These are phyloP conservation scores for Trichoderma oligosporum DNA, from an alignment of 2,329 filamentous ascomycete species.

Conservation along the genomic window DNA sequence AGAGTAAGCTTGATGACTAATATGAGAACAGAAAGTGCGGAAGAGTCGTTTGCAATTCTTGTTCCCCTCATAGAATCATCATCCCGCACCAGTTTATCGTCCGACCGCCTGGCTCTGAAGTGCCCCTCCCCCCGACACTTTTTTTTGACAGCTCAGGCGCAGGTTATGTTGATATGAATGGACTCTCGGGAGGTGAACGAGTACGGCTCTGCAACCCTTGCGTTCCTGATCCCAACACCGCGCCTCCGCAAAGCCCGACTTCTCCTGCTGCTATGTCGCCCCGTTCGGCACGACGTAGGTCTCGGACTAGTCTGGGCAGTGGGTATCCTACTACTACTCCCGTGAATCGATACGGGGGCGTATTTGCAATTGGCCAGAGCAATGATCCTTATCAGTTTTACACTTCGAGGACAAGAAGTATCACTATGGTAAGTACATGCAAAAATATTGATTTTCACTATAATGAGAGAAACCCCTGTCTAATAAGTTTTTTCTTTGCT, in stretches of 20 bases:
- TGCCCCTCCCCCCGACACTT: slow-evolving; percentile 34
- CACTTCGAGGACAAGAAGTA: slow-evolving; percentile 40
- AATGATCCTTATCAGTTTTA: slow-evolving; percentile 37
- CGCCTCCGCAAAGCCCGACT: slow-evolving; percentile 47
- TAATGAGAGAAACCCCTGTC: background rate
- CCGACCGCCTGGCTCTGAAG: slow-evolving; percentile 58
- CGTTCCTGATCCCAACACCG: slow-evolving; percentile 58
- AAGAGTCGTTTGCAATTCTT: slow-evolving; percentile 81
- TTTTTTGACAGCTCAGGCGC: slow-evolving; percentile 39
- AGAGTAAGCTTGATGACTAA: slow-evolving; percentile 20
- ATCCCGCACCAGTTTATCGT: slow-evolving; percentile 94
- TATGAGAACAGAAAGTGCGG: slow-evolving; percentile 71
- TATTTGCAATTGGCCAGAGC: slow-evolving; percentile 33
- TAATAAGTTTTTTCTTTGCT: background rate
- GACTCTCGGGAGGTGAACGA: slow-evolving; percentile 51
- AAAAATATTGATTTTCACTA: background rate
- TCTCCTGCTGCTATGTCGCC: slow-evolving; percentile 33
- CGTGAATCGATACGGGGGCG: slow-evolving; percentile 34
- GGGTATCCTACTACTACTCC: slow-evolving; percentile 29
- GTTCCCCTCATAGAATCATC: slow-evolving; percentile 90
- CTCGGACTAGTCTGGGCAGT: slow-evolving; percentile 43
- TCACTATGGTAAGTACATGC: slow-evolving; percentile 46
- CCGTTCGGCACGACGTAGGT: slow-evolving; percentile 41
- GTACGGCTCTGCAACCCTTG: slow-evolving; percentile 61
- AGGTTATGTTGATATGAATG: slow-evolving; percentile 42